Evolutionary conservation across 345 rosid species (phyloP).

Genomic region (Cardamine resedifolia): DNA sequence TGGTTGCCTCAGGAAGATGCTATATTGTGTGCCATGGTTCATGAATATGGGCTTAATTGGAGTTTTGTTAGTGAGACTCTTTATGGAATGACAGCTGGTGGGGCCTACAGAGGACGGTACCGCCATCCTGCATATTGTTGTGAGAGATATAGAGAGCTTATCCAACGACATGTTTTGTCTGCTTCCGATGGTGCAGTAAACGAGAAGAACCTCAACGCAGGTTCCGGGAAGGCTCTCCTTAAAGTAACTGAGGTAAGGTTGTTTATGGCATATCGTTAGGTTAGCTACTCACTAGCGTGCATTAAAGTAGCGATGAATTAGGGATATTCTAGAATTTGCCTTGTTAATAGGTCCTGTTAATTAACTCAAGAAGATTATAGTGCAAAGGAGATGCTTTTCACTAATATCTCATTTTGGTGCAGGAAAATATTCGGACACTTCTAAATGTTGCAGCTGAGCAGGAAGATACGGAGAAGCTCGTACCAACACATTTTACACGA

Average conservation of each 20-base stretch:
- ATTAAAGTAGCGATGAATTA: slow-evolving; percentile 10
- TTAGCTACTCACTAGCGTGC: slow-evolving; percentile 1
- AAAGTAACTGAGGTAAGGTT: slow-evolving; percentile 92
- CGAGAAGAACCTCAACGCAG: slow-evolving; percentile 61
- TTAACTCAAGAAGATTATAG: slow-evolving; percentile 3
- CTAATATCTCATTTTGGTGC: slow-evolving; percentile 38
- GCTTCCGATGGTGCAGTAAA: slow-evolving; percentile 58
- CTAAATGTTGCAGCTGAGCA: slow-evolving; percentile 70
- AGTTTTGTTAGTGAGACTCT: slow-evolving; percentile 75
- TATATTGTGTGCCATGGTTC: slow-evolving; percentile 92
- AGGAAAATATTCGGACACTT: slow-evolving; percentile 80
- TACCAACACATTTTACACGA: slow-evolving; percentile 88
- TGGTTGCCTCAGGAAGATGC: slow-evolving; percentile 99
- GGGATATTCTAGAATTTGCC: not conserved
- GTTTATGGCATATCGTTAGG: slow-evolving; percentile 11
- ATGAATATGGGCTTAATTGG: slow-evolving; percentile 97
- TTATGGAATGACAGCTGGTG: slow-evolving; percentile 95
- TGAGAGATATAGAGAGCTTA: slow-evolving; percentile 89
- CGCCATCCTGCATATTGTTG: slow-evolving; percentile 94
- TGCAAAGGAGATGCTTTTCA: slow-evolving; percentile 24
- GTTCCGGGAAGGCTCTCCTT: slow-evolving; percentile 89
- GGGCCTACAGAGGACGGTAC: slow-evolving; percentile 84
- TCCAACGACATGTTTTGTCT: slow-evolving; percentile 73
- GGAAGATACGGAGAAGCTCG: slow-evolving; percentile 84
- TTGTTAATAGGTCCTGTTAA: not conserved